Evolutionary conservation across 2,329 filamentous ascomycete genomes (phyloP).

Genomic region (Colletotrichum camelliae): DNA sequence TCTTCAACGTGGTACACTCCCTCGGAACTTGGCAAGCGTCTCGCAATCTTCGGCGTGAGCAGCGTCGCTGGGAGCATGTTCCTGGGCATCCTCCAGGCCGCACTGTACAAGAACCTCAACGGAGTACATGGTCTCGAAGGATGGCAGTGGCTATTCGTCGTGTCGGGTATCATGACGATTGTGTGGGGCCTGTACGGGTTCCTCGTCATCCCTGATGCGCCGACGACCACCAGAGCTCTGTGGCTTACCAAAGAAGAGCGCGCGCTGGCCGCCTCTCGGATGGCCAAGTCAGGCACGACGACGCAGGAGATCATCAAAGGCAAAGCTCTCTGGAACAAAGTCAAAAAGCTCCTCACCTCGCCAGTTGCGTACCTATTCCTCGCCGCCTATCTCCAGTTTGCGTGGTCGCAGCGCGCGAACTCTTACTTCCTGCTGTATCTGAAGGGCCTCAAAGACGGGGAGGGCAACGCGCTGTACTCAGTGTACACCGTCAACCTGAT

Average conservation of each 20-base stretch:
- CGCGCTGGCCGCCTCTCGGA: slow-evolving; percentile 27
- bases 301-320: slow-evolving; percentile 27
- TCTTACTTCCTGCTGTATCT: slow-evolving; percentile 31
- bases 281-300: slow-evolving; percentile 25
- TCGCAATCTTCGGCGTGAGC: slow-evolving; percentile 52
- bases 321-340: slow-evolving; percentile 27
- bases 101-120: slow-evolving; percentile 56
- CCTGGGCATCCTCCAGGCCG: slow-evolving; percentile 61
- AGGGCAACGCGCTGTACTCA: slow-evolving; percentile 24
- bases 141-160: slow-evolving; percentile 64
- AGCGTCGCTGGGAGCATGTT: slow-evolving; percentile 60
- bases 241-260: slow-evolving; percentile 40
- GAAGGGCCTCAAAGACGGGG: slow-evolving; percentile 23
- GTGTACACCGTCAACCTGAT: slow-evolving; percentile 32
- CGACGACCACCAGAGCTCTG: slow-evolving; percentile 27
- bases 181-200: slow-evolving; percentile 61
- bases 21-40: slow-evolving; percentile 54
- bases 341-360: slow-evolving; percentile 28
- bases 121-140: slow-evolving; percentile 53
- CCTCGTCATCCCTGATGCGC: slow-evolving; percentile 38
- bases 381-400: slow-evolving; percentile 29
- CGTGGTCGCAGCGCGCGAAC: slow-evolving; percentile 32
- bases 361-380: slow-evolving; percentile 26
- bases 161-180: slow-evolving; percentile 61
- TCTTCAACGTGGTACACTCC: slow-evolving; percentile 49